phyloP scores from a whole-genome alignment of 1,284 basidiomycete species.

The Cryptococcus sp. region DNA sequence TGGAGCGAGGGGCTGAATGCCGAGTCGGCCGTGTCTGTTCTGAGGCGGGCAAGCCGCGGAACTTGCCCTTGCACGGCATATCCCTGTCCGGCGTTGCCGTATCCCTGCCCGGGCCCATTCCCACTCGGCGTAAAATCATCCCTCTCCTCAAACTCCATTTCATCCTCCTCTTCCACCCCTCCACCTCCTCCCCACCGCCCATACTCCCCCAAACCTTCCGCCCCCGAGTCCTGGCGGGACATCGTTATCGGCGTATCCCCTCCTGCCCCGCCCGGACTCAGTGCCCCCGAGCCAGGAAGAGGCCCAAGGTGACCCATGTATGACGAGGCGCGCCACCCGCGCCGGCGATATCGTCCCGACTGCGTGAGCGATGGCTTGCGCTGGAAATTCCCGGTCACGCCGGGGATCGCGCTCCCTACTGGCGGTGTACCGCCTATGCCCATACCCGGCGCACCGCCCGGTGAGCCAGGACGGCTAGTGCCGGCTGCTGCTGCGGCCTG shows the following conservation, averaged over 20 bases:
- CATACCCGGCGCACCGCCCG: neutral
- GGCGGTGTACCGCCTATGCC: neutral
- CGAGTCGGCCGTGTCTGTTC: conserved; percentile 8
- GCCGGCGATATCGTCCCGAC: conserved; percentile 28
- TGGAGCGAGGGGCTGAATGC: neutral
- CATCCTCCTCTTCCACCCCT: conserved; percentile 31
- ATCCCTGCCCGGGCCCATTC: neutral
- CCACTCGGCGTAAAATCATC: conserved; percentile 1
- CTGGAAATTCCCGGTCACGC: conserved; percentile 10
- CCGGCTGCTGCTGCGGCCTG: neutral
- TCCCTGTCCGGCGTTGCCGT: neutral
- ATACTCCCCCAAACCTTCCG: neutral
- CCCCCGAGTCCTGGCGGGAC: conserved; percentile 25
- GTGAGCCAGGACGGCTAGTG: conserved; percentile 2
- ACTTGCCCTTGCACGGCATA: neutral
- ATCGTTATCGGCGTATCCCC: neutral
- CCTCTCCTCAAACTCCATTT: conserved; percentile 15
- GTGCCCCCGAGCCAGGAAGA: neutral
- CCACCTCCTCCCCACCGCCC: conserved; percentile 21
- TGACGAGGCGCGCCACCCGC: conserved; percentile 29
- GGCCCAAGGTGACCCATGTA: conserved; percentile 11
- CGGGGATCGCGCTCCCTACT: neutral
- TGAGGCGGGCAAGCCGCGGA: neutral
- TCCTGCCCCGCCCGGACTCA: neutral
- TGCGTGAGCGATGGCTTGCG: conserved; percentile 28